A percentile compares a stretch with the other conserved stretches of the same genome.
These are phyloP conservation scores for Micractinium sp. DNA, from an alignment of 139 green algal species.

Conservation along the genomic window DNA sequence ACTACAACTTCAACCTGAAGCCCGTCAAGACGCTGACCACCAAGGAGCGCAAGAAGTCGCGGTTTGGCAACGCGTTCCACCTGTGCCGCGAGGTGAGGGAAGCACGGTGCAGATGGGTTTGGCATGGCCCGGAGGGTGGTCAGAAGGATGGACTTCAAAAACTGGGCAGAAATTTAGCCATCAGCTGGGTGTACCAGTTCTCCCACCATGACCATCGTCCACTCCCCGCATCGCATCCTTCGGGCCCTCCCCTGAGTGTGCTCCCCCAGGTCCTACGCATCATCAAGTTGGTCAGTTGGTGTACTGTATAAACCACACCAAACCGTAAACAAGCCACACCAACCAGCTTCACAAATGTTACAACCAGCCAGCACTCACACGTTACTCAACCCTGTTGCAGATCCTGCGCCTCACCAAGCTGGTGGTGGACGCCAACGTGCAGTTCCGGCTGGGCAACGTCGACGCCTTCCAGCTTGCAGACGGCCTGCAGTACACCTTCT, in stretches of 20 bases:
- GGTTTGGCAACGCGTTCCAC: slow-evolving; percentile 99
- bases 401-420: slow-evolving; percentile 99
- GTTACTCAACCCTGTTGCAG: slow-evolving; percentile 21
- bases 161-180: too few relatives aligned
- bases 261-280: not conserved
- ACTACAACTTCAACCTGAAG: slow-evolving; percentile 99
- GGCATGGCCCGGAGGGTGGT: not conserved
- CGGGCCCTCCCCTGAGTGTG: too few relatives aligned
- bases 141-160: not conserved
- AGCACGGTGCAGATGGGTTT: not conserved
- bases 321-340: too few relatives aligned
- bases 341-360: too few relatives aligned
- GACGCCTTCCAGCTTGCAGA: slow-evolving; percentile 99
- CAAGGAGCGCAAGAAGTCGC: slow-evolving; percentile 99
- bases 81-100: slow-evolving; percentile 87
- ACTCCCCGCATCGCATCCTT: too few relatives aligned
- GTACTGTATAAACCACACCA: too few relatives aligned
- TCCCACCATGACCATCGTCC: too few relatives aligned
- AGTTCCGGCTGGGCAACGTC: slow-evolving; percentile 98
- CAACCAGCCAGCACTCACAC: too few relatives aligned
- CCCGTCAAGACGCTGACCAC: slow-evolving; percentile 99
- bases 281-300: too few relatives aligned
- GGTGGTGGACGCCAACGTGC: slow-evolving; percentile 96
- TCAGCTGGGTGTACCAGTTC: too few relatives aligned
- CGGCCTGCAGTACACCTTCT: slow-evolving; percentile 99